Evolutionary conservation across 352 stramenopile species (phyloP).

Genomic region (Blastocystis sp.): DNA sequence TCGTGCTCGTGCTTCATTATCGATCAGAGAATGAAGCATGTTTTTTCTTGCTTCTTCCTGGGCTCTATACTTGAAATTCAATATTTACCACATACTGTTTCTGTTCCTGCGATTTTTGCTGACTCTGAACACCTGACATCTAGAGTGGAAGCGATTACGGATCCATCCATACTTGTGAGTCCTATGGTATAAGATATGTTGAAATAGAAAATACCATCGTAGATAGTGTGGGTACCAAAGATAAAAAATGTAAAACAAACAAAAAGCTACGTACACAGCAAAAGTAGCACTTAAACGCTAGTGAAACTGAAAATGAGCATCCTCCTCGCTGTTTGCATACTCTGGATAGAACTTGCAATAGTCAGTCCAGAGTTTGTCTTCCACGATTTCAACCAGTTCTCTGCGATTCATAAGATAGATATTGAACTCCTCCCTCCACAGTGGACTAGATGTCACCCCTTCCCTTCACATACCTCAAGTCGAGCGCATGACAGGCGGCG

Average conservation of each 20-base stretch:
- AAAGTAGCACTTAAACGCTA: not conserved
- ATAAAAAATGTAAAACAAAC: not conserved
- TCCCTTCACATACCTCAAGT: not conserved
- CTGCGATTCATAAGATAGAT: not conserved
- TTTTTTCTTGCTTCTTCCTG: constrained; percentile 57
- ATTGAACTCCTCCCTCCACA: not conserved
- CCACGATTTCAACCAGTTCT: not conserved
- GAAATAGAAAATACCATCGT: not conserved
- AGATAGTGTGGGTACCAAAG: not conserved
- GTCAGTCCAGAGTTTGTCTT: not conserved
- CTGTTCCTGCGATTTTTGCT: constrained; percentile 31
- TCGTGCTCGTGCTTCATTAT: constrained; percentile 30
- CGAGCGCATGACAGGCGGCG: not conserved
- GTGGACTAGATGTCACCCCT: not conserved
- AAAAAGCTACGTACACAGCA: not conserved
- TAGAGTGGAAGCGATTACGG: not conserved
- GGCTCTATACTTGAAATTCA: not conserved
- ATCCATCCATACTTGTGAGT: not conserved
- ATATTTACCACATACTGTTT: not conserved
- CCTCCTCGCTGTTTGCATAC: not conserved
- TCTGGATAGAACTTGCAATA: not conserved
- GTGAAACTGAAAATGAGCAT: not conserved
- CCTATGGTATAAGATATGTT: not conserved
- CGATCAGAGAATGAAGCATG: constrained; percentile 19
- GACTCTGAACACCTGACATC: not conserved